Evolutionary conservation across 257 asterid species (phyloP).

Genomic region (Marsdenia floribunda): DNA sequence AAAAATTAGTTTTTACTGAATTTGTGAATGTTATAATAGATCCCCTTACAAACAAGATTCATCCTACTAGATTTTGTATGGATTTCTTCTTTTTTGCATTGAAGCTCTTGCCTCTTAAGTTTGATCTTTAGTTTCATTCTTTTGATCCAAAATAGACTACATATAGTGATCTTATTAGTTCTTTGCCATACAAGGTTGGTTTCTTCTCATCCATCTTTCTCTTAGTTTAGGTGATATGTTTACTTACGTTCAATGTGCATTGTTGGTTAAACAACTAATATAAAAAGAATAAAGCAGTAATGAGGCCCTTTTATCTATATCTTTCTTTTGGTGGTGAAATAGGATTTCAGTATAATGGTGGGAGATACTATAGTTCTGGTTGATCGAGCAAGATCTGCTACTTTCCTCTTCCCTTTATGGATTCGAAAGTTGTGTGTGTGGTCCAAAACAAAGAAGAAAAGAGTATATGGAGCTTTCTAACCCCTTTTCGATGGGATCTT

Average conservation of each 20-base stretch:
- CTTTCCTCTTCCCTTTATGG: slow-evolving; percentile 53
- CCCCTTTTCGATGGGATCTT: slow-evolving; percentile 47
- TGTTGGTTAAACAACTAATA: not conserved
- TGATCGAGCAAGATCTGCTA: slow-evolving; percentile 33
- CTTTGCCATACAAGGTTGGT: not conserved
- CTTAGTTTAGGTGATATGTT: not conserved
- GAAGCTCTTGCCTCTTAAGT: slow-evolving; percentile 4
- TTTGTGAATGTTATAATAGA: slow-evolving; percentile 11
- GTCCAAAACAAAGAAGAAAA: slow-evolving; percentile 34
- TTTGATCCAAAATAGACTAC: not conserved
- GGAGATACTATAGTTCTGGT: slow-evolving; percentile 55
- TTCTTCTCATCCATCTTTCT: not conserved
- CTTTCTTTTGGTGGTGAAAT: slow-evolving; percentile 3
- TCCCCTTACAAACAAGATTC: not conserved
- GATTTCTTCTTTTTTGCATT: slow-evolving; percentile 6
- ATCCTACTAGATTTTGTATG: slow-evolving; percentile 7
- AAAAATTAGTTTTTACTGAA: slow-evolving; percentile 15
- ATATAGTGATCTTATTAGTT: not conserved
- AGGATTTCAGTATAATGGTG: slow-evolving; percentile 48
- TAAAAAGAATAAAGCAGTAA: not conserved
- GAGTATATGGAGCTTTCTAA: slow-evolving; percentile 46
- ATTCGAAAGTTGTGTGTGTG: slow-evolving; percentile 46
- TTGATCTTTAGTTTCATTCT: slow-evolving; percentile 4
- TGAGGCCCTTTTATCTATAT: not conserved
- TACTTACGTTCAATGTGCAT: not conserved